Evolutionary conservation across 169 alveolate genomes (phyloP).

Genomic region (Cryptosporidium baileyi): DNA sequence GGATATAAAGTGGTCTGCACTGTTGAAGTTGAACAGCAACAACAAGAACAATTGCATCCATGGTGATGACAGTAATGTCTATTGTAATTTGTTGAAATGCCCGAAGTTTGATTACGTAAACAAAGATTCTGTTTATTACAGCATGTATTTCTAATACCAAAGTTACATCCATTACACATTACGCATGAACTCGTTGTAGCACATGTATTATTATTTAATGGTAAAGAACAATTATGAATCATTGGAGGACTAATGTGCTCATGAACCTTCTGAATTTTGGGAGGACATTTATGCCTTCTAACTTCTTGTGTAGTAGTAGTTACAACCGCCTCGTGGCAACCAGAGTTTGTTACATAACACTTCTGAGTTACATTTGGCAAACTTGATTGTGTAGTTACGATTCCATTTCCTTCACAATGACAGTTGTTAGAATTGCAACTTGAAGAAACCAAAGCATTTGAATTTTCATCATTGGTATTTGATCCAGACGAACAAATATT

Average conservation of each 20-base stretch:
- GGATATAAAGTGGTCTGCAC: conserved; percentile 66
- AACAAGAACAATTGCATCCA: conserved; percentile 2
- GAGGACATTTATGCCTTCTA: conserved; percentile 65
- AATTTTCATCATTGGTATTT: conserved; percentile 47
- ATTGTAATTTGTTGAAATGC: not conserved
- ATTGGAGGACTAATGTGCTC: conserved; percentile 37
- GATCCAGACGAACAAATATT: not conserved
- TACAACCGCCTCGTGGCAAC: conserved; percentile 60
- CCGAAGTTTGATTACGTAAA: not conserved
- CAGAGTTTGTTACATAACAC: conserved; percentile 42
- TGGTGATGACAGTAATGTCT: not conserved
- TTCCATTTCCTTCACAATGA: conserved; percentile 51
- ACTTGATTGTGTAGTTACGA: conserved; percentile 25
- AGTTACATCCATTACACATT: not conserved
- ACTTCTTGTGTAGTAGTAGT: conserved; percentile 68
- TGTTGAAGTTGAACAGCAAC: conserved; percentile 61
- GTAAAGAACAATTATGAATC: conserved; percentile 8
- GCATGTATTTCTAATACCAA: not conserved
- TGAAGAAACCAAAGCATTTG: conserved; percentile 40
- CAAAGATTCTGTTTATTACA: not conserved
- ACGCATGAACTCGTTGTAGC: not conserved
- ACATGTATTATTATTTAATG: not conserved
- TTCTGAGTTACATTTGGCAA: conserved; percentile 51
- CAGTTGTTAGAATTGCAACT: conserved; percentile 20
- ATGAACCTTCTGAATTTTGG: conserved; percentile 49